Evolutionary conservation across 2,329 filamentous ascomycete genomes (phyloP), one percentile per base, ranked within the genome.

Genomic region (Arthrobotrys conoides): DNA sequence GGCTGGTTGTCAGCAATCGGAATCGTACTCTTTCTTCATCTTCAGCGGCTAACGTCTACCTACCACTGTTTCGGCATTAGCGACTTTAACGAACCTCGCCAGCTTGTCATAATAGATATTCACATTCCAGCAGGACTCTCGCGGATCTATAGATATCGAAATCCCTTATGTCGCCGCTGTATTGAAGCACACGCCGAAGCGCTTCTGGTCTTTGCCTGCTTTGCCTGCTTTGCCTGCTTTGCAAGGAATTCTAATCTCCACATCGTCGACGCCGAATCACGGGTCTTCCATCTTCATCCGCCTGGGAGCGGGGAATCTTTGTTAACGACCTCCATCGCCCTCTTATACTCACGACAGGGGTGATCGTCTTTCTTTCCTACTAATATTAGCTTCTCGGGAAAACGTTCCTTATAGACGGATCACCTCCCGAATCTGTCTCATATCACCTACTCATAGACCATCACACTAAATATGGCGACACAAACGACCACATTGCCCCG

Each of bases 401-500:
- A 44, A n/a, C 36, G 3, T 44, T 27, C 20, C n/a, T 14, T 12
- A n/a, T 10, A 36, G 9, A 44, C 57, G 36, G 57, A 61, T 70
- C 36, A 20, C 51, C 53, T 36, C 38, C 27, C 36, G 9, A n/a
- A 61, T 41, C 20, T 33, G 14, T 27, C 57, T 44, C 33, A 61
- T 30, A 30, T n/a, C 22, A n/a, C 30, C n/a, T 59, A 30, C n/a
- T 18, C 20, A 44, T 24, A 33, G 36, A 61, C n/a, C 18, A 27
- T 18, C 36, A 10, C 18, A 14, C n/a, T 14, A 46, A 69, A 36
- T 33, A 77, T 77, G 73, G 73, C 73, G n/a, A 77, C 72, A 59
- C 73, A 77, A 57, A 77, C 73, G 12, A 77, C 73, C 30, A 77
- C 73, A 18, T 38, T 77, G 67, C 73, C 73, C 61, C 73, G 73